Percentiles rank a stretch among this genome's conserved stretches.
Evolutionary conservation across 345 rosid genomes (phyloP).

Genomic region (Salix suchowensis): DNA sequence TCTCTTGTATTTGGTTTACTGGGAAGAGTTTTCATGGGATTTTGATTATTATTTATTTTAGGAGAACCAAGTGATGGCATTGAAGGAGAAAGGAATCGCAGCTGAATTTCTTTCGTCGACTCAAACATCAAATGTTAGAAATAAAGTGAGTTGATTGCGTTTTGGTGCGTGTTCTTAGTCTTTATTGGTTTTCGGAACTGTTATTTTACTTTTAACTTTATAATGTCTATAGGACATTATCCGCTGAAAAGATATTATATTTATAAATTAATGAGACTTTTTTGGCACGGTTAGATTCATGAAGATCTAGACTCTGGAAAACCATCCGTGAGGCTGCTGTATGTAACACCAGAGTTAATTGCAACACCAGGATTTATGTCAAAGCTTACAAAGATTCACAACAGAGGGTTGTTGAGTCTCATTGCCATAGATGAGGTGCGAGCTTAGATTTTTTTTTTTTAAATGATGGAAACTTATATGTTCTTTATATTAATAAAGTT

Average conservation of each 20-base stretch:
- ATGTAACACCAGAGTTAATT: conserved; percentile 89
- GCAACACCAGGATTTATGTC: conserved; percentile 83
- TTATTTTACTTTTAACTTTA: background rate
- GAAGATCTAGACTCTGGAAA: conserved; percentile 89
- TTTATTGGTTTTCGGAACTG: background rate
- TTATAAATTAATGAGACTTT: background rate
- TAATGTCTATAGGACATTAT: background rate
- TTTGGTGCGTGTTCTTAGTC: background rate
- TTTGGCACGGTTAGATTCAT: conserved; percentile 50
- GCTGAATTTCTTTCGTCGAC: conserved; percentile 92
- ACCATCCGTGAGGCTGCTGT: conserved; percentile 71
- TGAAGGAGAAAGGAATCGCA: conserved; percentile 86
- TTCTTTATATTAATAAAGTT: background rate
- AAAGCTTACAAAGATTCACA: conserved; percentile 63
- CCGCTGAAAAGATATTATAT: background rate
- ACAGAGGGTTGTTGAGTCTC: conserved; percentile 85
- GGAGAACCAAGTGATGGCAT: conserved; percentile 89
- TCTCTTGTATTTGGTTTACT: too few relatives aligned
- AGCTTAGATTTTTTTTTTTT: background rate
- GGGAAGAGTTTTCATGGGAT: conserved; percentile 1
- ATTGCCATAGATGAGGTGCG: conserved; percentile 92
- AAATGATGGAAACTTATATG: background rate
- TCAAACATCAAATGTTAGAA: conserved; percentile 54
- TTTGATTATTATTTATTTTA: conserved; percentile 11
- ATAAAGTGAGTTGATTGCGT: conserved; percentile 35